A percentile compares a stretch with the other conserved stretches of the same genome.
phyloP scores from a whole-genome alignment of 139 green algal species.

The Chlorella sp. region DNA sequence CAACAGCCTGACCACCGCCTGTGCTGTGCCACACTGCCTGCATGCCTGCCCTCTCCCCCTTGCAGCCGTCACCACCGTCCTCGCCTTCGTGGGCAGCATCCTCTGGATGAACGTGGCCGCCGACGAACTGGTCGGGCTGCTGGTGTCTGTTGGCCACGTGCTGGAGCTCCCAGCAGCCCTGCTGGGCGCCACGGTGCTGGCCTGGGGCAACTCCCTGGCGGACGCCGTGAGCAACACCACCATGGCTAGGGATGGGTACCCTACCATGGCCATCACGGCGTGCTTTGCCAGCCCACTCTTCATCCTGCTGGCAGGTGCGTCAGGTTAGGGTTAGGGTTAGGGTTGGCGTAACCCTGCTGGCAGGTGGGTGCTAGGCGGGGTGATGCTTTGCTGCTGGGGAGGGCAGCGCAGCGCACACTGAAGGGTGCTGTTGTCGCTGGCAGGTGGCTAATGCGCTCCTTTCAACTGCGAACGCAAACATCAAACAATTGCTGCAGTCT shows the following conservation, averaged over 20 bases:
- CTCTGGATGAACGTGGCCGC: slow-evolving; percentile 36
- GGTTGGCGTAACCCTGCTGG: too few relatives aligned
- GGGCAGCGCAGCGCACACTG: too few relatives aligned
- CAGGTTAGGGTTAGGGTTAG: background rate
- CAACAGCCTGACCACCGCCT: too few relatives aligned
- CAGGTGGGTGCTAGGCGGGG: background rate
- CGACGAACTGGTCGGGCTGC: slow-evolving; percentile 25
- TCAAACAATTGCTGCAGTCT: too few relatives aligned
- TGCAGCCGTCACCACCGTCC: slow-evolving; percentile 30
- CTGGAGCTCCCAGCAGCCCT: slow-evolving; percentile 6
- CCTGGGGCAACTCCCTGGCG: slow-evolving; percentile 49
- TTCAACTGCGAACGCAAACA: too few relatives aligned
- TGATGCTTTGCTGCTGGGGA: too few relatives aligned
- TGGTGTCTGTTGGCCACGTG: slow-evolving; percentile 7
- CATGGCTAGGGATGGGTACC: slow-evolving; percentile 35
- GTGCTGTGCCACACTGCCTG: too few relatives aligned
- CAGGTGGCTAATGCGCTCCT: too few relatives aligned
- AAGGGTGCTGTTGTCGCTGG: too few relatives aligned
- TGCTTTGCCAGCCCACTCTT: slow-evolving; percentile 39
- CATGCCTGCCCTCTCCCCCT: too few relatives aligned
- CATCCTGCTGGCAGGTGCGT: slow-evolving; percentile 14
- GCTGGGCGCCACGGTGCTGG: slow-evolving; percentile 34
- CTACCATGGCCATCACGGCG: slow-evolving; percentile 54
- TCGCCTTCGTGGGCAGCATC: slow-evolving; percentile 35
- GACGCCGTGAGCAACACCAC: slow-evolving; percentile 50